Evolutionary conservation across 2,329 filamentous ascomycete species (phyloP).

Genomic region (Fusarium sp.): DNA sequence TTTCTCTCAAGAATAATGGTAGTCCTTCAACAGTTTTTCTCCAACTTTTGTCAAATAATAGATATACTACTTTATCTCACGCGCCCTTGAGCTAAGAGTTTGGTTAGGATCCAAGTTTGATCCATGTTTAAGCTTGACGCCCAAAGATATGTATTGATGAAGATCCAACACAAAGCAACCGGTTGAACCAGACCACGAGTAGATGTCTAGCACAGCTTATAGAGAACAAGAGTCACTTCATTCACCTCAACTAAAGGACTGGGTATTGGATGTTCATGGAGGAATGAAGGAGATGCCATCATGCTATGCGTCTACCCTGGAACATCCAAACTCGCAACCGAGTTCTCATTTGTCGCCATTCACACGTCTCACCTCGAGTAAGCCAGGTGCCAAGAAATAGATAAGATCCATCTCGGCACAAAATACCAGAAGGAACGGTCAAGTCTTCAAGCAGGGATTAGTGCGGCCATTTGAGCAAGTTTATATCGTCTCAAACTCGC

Average conservation of each 20-base stretch:
- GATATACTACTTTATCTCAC: too few species aligned
- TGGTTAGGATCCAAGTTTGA: too few species aligned
- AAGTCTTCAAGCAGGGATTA: slow-evolving; percentile 23
- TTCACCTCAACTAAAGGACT: too few species aligned
- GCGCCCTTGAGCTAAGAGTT: too few species aligned
- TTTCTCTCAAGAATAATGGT: too few species aligned
- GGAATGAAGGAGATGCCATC: background rate
- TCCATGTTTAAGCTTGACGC: too few species aligned
- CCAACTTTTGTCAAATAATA: too few species aligned
- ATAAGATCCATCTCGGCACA: background rate
- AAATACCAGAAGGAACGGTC: background rate
- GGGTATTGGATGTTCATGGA: background rate
- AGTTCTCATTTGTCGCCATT: background rate
- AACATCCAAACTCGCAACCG: background rate
- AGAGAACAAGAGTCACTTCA: background rate
- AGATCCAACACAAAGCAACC: background rate
- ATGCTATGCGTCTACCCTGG: slow-evolving; percentile 17
- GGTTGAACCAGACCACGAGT: background rate
- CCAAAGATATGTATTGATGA: background rate
- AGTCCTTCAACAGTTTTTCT: too few species aligned
- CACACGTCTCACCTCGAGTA: background rate
- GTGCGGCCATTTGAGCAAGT: slow-evolving; percentile 58
- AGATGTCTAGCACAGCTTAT: background rate
- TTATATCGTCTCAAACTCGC: slow-evolving; percentile 43
- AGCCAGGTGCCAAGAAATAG: background rate